A percentile compares a stretch with the other conserved stretches of the same genome.
phyloP scores from a whole-genome alignment of 202 grass and related monocot species.

The Bolboschoenoplectus hybrid region DNA sequence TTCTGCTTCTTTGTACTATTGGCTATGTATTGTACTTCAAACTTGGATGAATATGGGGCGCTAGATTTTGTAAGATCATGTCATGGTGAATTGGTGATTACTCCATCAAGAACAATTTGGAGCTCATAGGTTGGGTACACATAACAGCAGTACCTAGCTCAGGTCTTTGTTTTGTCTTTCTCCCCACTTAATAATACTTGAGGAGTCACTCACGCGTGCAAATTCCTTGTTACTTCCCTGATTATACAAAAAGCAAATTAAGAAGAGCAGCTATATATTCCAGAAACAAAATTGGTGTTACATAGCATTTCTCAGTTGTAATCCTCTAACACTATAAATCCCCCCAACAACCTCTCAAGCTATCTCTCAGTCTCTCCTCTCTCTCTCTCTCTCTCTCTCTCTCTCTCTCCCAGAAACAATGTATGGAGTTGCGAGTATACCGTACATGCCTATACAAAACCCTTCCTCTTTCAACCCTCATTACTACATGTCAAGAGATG shows the following conservation, averaged over 20 bases:
- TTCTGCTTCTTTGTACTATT: no score
- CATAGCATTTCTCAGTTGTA: not conserved
- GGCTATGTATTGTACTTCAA: no score
- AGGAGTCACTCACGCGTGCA: not conserved
- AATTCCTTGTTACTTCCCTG: slow-evolving; percentile 25
- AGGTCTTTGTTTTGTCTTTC: slow-evolving; percentile 5
- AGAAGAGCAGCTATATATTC: not conserved
- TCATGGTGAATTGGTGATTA: not conserved
- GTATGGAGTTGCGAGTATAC: slow-evolving; percentile 76
- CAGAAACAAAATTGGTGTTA: not conserved
- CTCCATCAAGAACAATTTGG: not conserved
- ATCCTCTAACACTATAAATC: slow-evolving; percentile 68
- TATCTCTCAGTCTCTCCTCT: slow-evolving; percentile 33
- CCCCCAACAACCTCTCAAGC: slow-evolving; percentile 39
- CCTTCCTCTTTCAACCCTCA: slow-evolving; percentile 61
- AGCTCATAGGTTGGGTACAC: not conserved
- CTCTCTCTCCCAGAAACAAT: slow-evolving; percentile 38
- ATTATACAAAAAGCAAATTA: not conserved
- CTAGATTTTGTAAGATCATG: not conserved
- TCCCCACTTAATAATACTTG: not conserved
- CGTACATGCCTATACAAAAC: slow-evolving; percentile 56
- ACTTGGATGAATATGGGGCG: no score
- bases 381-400: not conserved
- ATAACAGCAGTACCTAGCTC: not conserved
- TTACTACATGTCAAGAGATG: slow-evolving; percentile 59